Percentiles rank a stretch among this genome's conserved stretches.
phyloP scores from a whole-genome alignment of 2,329 filamentous ascomycete species.

The Fusarium temperatum region DNA sequence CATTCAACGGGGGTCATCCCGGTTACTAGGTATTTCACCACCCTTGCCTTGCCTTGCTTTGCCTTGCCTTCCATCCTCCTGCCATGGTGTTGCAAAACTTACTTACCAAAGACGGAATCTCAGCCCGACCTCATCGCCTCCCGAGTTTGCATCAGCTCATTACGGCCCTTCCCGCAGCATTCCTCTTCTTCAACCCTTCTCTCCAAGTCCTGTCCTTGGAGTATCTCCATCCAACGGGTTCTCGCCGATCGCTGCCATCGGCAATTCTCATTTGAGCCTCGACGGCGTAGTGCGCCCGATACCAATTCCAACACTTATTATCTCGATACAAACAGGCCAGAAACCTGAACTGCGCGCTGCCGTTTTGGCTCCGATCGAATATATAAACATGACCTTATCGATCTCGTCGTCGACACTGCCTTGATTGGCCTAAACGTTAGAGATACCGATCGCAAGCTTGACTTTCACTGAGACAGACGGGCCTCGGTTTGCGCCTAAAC shows the following conservation, averaged over 20 bases:
- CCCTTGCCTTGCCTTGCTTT: slow-evolving; percentile 22
- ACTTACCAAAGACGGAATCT: slow-evolving; percentile 31
- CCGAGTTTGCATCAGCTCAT: slow-evolving; percentile 41
- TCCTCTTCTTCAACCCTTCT: slow-evolving; percentile 28
- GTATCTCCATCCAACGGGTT: slow-evolving; percentile 9
- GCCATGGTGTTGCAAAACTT: slow-evolving; percentile 7
- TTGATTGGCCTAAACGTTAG: slow-evolving; percentile 43
- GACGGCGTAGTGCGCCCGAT: slow-evolving; percentile 2
- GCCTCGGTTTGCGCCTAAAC: slow-evolving; percentile 31
- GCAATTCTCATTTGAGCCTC: neutral
- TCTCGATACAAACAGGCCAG: slow-evolving; percentile 12
- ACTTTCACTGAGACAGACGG: slow-evolving; percentile 37
- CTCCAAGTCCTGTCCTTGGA: slow-evolving; percentile 16
- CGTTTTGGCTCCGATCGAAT: slow-evolving; percentile 30
- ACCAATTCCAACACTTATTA: neutral
- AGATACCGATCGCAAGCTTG: slow-evolving; percentile 24
- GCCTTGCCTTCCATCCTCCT: slow-evolving; percentile 2
- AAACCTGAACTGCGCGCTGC: slow-evolving; percentile 37
- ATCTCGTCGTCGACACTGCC: slow-evolving; percentile 43
- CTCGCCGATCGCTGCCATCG: neutral
- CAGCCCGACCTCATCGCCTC: slow-evolving; percentile 33
- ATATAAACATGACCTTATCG: slow-evolving; percentile 46
- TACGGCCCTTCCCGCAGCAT: slow-evolving; percentile 37
- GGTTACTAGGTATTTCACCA: slow-evolving; percentile 36
- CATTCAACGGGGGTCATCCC: slow-evolving; percentile 39